Base-by-base conservation (phyloP, 257 asterid species). In the Knoxia roxburghii region DNA sequence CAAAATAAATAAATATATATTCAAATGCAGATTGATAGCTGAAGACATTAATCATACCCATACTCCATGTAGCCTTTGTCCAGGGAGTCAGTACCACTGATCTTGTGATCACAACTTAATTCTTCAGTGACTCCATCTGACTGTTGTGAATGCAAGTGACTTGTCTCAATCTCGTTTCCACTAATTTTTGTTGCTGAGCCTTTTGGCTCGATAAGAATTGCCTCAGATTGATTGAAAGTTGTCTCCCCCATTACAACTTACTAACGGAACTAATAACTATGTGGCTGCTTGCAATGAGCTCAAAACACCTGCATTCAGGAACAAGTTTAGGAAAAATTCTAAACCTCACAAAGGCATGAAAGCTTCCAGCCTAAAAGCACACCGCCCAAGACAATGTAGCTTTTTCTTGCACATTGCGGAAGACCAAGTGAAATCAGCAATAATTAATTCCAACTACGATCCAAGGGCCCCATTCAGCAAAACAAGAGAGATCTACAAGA, bases 381-480 rank as follows among this genome's bases (percentile, higher is more conserved):
- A 82, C 79, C 77, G 82, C 85, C 54, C 88, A 82, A 84, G 79
- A 77, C 73, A 87, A 74, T 64, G 84, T 65, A 76, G 88, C 85
- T 74, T 74, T 76, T 74, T 78, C 77, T 87, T 67, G 82, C 83
- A 84, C 75, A 80, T 76, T 68, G 89, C 75, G 63, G 85, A 83
- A 80, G 81, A 83, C 82, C 86, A 84, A 84, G 67, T 68, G 80
- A 80, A 67, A 77, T 80, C 95, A 79, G 86, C 95, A 84, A 84
- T 83, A 81, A 79, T 69, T 83, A 73, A 86, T 76, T 84, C 95
- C 87, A 83, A 80, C 77, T 30, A 84, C 64, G 75, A 80, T 78
- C 63, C 87, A 83, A 78, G 81, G 74, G 91, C 91, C 84, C 87
- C 96, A 84, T 68, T 85, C 85, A 80, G 69, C 83, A 83, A 87